Base-by-base conservation (phyloP, 495 filamentous ascomycete species). In the Eremomyces bilateralis region DNA sequence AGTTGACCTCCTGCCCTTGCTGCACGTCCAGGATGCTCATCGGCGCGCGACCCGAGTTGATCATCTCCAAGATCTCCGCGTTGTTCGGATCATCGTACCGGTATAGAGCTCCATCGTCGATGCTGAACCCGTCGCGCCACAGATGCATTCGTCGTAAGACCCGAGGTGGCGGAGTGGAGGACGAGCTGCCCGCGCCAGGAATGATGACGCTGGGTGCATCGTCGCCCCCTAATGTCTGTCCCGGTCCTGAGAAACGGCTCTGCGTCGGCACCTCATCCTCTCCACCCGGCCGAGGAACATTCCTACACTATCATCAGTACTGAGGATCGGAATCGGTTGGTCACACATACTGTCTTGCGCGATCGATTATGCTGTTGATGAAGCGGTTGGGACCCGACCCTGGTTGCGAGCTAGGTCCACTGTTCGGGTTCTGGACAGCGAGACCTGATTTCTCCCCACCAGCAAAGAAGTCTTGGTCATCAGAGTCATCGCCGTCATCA, bases 391-490 rank as follows among this genome's bases (percentile, higher is more conserved):
- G n/a, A n/a, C n/a, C n/a, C n/a, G n/a, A n/a, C n/a, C n/a, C n/a
- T n/a, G n/a, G n/a, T n/a, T n/a, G n/a, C n/a, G n/a, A n/a, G n/a
- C 39, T 29, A 16, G 51, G 48, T 13, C 59, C 56, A 41, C 59
- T 51, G 16, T 67, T 61, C 0, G 88, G 88, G 50, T 95, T 84
- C 51, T 94, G 80, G 35, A 97, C 83, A 2, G 88, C 90, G 20
- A 95, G 57, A 4, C 84, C 90, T 16, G 84, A 93, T 58, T 97
- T 97, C 60, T 93, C 88, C 30, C 88, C 88, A 34, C 88, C 88
- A 4, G 88, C 77, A 51, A 90, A 97, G 32, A 93, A 65, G 50
- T 94, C 80, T 36, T 80, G 69, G 4, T 74, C 69, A 21, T 63
- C 60, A 17, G 71, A 66, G 21, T 73, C 68, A 3, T 69, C 63